A percentile compares a stretch with the other conserved stretches of the same genome.
phyloP scores from a whole-genome alignment of 495 filamentous ascomycete species.

The Daldinia caldariorum region DNA sequence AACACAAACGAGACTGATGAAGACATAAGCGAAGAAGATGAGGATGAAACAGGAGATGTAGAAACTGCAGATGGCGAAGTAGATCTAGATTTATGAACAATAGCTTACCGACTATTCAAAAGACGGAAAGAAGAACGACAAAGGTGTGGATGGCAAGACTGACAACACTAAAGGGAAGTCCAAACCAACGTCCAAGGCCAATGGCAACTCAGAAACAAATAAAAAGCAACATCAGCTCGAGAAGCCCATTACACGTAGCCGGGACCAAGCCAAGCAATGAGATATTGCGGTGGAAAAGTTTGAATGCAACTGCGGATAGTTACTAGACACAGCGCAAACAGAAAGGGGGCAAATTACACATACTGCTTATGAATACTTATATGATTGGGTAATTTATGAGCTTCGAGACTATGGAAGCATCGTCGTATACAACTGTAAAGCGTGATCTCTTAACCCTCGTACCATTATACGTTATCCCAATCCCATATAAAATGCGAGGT shows the following conservation, averaged over 20 bases:
- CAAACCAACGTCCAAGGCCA: background rate
- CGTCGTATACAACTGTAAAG: too few relatives aligned
- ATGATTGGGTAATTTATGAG: too few relatives aligned
- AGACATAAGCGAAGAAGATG: background rate
- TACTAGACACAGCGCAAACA: too few relatives aligned
- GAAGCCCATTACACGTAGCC: background rate
- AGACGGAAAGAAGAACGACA: background rate
- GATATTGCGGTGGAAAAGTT: background rate
- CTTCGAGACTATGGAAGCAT: too few relatives aligned
- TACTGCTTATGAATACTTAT: too few relatives aligned
- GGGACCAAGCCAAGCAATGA: background rate
- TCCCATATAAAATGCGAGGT: too few relatives aligned
- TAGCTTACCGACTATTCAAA: background rate
- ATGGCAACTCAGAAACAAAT: background rate
- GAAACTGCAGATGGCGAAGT: background rate
- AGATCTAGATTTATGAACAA: background rate
- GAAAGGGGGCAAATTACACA: too few relatives aligned
- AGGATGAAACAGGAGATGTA: background rate
- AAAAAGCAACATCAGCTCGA: conserved; percentile 13
- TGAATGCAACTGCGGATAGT: too few relatives aligned
- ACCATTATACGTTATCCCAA: too few relatives aligned
- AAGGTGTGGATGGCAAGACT: background rate
- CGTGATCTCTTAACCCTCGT: too few relatives aligned
- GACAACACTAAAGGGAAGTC: background rate
- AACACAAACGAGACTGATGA: conserved; percentile 7